These are phyloP conservation scores for Xylaria sp. DNA, from an alignment of 2,329 filamentous ascomycete species.

Conservation along the genomic window DNA sequence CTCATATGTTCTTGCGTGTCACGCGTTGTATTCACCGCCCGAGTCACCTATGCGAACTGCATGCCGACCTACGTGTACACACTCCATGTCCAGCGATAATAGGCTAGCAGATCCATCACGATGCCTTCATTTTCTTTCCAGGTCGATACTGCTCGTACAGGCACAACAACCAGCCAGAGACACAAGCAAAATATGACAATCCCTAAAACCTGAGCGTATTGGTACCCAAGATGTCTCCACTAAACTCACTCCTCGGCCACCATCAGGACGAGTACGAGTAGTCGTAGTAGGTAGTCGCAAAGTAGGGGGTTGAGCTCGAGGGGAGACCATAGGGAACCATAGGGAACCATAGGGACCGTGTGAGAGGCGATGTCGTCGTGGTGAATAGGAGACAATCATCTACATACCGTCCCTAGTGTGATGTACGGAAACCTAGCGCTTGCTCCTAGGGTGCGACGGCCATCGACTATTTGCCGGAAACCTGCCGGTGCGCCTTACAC, in stretches of 20 bases:
- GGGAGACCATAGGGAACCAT: conserved; percentile 1
- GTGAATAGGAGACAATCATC: conserved; percentile 9
- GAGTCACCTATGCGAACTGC: conserved; percentile 18
- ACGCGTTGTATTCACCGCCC: conserved; percentile 21
- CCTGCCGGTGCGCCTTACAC: conserved; percentile 9
- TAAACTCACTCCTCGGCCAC: conserved; percentile 3
- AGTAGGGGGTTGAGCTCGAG: conserved; percentile 4
- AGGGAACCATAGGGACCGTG: not conserved
- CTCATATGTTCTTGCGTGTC: conserved; percentile 16
- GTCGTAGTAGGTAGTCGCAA: not conserved
- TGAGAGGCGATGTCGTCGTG: not conserved
- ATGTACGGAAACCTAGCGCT: not conserved
- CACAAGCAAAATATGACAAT: not conserved
- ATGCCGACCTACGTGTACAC: conserved; percentile 22
- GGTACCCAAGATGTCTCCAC: conserved; percentile 16
- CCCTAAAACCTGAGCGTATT: conserved; percentile 8
- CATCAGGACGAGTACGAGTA: not conserved
- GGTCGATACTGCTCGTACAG: conserved; percentile 2
- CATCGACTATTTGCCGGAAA: conserved; percentile 13
- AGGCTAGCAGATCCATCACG: conserved; percentile 18
- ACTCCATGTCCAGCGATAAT: conserved; percentile 12
- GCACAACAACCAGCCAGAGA: conserved; percentile 4
- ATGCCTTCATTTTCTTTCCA: conserved; percentile 19
- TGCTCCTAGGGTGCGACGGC: conserved; percentile 3
- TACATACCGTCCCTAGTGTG: not conserved